Conservation (phyloP, 2,329 filamentous ascomycete species). For the Talaromyces sp. region DNA sequence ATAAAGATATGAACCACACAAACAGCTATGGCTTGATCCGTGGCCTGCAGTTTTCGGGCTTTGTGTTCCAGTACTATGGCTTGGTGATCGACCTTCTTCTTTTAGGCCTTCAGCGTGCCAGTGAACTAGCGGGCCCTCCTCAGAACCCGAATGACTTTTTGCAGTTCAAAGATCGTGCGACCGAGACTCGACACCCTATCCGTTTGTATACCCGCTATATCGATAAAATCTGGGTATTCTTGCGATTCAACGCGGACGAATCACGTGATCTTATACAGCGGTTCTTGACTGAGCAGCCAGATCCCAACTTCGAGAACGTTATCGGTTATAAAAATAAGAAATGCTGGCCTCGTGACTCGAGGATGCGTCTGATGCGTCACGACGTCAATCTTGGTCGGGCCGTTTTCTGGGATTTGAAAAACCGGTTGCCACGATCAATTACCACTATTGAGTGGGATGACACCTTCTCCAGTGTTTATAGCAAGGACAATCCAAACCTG, state of each 20-base stretch:
- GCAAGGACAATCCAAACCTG: slow-evolving; percentile 92
- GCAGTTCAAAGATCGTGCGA: slow-evolving; percentile 90
- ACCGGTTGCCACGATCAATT: slow-evolving; percentile 85
- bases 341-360: slow-evolving; percentile 95
- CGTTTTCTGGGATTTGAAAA: slow-evolving; percentile 99
- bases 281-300: slow-evolving; percentile 95
- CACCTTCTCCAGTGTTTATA: slow-evolving; percentile 97
- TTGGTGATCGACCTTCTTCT: slow-evolving; percentile 89
- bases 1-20: slow-evolving; percentile 99
- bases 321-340: slow-evolving; percentile 99
- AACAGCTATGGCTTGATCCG: slow-evolving; percentile 99
- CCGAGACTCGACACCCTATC: slow-evolving; percentile 90
- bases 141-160: slow-evolving; percentile 95
- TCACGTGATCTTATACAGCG: slow-evolving; percentile 94
- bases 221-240: slow-evolving; percentile 97
- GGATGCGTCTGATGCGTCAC: slow-evolving; percentile 97
- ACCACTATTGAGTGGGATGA: slow-evolving; percentile 99
- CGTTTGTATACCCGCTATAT: slow-evolving; percentile 97
- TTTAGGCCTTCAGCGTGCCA: slow-evolving; percentile 90
- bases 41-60: slow-evolving; percentile 94
- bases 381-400: slow-evolving; percentile 96
- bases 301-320: slow-evolving; percentile 98
- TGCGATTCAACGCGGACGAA: slow-evolving; percentile 89
- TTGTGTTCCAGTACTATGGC: slow-evolving; percentile 98
- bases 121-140: slow-evolving; percentile 91